Percentiles rank a stretch among this genome's conserved stretches.
Evolutionary conservation across 495 filamentous ascomycete genomes (phyloP).

Genomic region (Neurospora tetrasperma): DNA sequence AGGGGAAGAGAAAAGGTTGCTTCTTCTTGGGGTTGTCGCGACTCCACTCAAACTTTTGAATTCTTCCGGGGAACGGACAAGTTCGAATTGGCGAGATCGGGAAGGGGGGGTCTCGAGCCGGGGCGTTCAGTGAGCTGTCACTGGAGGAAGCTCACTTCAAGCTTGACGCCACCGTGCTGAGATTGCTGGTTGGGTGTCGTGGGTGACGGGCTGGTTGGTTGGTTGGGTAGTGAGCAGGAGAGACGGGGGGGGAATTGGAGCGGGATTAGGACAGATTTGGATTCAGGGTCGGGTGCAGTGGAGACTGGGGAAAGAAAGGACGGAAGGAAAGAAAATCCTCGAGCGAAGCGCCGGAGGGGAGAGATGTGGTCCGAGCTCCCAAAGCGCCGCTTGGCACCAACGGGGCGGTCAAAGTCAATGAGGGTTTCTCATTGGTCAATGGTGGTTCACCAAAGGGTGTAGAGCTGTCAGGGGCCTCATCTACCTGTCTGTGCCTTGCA

Average conservation of each 20-base stretch:
- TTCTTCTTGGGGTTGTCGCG: not conserved
- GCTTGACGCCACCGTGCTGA: not conserved
- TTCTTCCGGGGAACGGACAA: not conserved
- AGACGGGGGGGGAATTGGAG: not conserved
- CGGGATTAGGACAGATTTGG: not conserved
- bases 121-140: not conserved
- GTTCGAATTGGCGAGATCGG: not conserved
- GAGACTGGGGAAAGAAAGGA: not conserved
- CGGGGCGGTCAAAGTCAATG: not conserved
- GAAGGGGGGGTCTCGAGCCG: not conserved
- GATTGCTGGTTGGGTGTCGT: not conserved
- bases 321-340: not conserved
- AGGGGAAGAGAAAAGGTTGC: constrained; percentile 1
- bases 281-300: not conserved
- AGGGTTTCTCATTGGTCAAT: constrained; percentile 6
- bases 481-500: not conserved
- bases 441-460: not conserved
- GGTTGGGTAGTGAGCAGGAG: not conserved
- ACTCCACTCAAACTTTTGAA: not conserved
- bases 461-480: not conserved
- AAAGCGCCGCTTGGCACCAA: not conserved
- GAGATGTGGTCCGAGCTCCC: not conserved
- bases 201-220: not conserved
- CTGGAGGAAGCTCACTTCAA: not conserved
- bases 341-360: not conserved